Percentiles rank a stretch among this genome's conserved stretches.
These are phyloP conservation scores for Neonectria faginata DNA, from an alignment of 2,329 filamentous ascomycete species.

Conservation along the genomic window DNA sequence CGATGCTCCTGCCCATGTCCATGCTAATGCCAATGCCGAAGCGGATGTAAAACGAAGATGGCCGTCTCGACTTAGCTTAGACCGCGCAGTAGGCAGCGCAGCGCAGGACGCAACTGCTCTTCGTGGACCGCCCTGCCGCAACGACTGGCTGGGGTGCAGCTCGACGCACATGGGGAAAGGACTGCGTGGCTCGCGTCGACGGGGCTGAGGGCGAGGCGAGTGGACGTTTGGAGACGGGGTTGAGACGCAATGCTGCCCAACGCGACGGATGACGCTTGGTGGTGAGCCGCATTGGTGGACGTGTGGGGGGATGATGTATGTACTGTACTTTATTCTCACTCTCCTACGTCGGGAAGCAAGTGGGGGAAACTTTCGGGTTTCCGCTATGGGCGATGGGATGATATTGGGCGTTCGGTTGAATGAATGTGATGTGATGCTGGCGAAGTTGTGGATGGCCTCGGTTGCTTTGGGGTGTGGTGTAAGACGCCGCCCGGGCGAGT, in stretches of 20 bases:
- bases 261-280: slow-evolving; percentile 32
- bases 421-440: not conserved
- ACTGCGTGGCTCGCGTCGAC: slow-evolving; percentile 16
- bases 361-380: not conserved
- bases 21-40: slow-evolving; percentile 5
- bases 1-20: not conserved
- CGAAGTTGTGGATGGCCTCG: slow-evolving; percentile 20
- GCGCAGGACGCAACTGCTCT: slow-evolving; percentile 11
- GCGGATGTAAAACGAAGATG: not conserved
- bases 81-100: slow-evolving; percentile 5
- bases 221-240: slow-evolving; percentile 10
- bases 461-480: slow-evolving; percentile 6
- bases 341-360: slow-evolving; percentile 5
- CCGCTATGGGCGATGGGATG: slow-evolving; percentile 1
- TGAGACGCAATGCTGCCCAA: slow-evolving; percentile 45
- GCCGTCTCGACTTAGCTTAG: slow-evolving; percentile 15
- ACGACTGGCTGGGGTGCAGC: slow-evolving; percentile 27
- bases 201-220: slow-evolving; percentile 20
- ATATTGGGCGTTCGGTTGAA: not conserved
- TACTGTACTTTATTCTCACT: not conserved
- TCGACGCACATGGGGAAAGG: slow-evolving; percentile 8
- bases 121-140: slow-evolving; percentile 20
- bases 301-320: not conserved
- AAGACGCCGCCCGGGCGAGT: slow-evolving; percentile 11
- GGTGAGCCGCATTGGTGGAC: slow-evolving; percentile 29